Evolutionary conservation across 805 yeast species (phyloP), one percentile per base, ranked within the genome.

Genomic region (Saccharomycopsis malanga): DNA sequence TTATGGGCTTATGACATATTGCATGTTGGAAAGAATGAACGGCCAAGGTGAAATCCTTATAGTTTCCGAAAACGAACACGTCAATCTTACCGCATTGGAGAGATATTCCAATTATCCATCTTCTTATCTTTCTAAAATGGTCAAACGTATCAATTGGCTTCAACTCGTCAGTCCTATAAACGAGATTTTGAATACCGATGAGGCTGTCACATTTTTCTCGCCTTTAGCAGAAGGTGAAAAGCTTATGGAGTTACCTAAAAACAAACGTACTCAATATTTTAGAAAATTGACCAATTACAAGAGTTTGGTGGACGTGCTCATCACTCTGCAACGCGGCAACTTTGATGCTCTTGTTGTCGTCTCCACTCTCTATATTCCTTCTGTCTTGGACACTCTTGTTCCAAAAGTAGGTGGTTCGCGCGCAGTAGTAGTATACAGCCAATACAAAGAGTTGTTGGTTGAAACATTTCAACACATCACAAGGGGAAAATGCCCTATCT

Each of bases 31-130:
- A 61, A 72, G 97, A 60, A 86, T 94, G 91, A 79, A 79, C 51
- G 77, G 77, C 3, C 42, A 59, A 2, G 95, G 96, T 12, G 67
- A 77, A 44, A 77, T 93, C 38, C 71, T 87, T 2, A 72, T 87
- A 18, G 70, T 81, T 1, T 97, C 93, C 64, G 98, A 93, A 60
- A 87, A 87, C 63, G 98, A 93, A 62, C 97, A 91, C 60, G 81
- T 95, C 2, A 89, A 89, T 59, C 66, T 81, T 23, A 83, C 83
- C 50, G 76, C 85, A 0, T 65, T 91, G 48, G 74, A 77, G 52
- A 29, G 42, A 35, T 79, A 77, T 58, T 73, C 87, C 41, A 82
- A 84, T 59, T 79, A 74, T 59, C 59, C 84, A 1, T 78, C 74
- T 25, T 75, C 72, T 23, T 61, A 70, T 39, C 67, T 76, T 27